Evolutionary conservation across 2,329 filamentous ascomycete genomes (phyloP).

Genomic region (Botrytis paeoniae): DNA sequence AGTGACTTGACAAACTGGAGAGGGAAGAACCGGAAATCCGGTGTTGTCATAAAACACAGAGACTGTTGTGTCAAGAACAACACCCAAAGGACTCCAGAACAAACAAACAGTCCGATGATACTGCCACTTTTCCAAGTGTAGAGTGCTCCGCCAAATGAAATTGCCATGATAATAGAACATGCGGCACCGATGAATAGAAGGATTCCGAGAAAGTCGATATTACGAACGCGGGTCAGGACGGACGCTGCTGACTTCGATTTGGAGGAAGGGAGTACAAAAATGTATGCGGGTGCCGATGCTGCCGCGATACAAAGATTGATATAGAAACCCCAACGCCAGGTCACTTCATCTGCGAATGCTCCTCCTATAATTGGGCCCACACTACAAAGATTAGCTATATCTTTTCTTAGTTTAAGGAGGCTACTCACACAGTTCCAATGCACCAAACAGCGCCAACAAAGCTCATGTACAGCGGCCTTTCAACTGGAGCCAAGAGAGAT

Average conservation of each 20-base stretch:
- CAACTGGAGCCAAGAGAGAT: neutral
- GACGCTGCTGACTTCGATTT: too few relatives aligned
- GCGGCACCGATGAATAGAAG: conserved; percentile 20
- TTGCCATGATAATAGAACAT: conserved; percentile 7
- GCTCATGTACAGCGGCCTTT: conserved; percentile 39
- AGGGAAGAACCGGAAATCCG: conserved; percentile 23
- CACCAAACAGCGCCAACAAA: conserved; percentile 42
- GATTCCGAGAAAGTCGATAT: conserved; percentile 39
- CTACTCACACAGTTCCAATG: conserved; percentile 44
- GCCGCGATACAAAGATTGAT: conserved; percentile 51
- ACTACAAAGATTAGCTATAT: too few relatives aligned
- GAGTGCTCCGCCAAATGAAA: neutral
- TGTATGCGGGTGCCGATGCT: too few relatives aligned
- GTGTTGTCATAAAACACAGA: conserved; percentile 24
- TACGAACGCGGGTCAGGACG: conserved; percentile 20
- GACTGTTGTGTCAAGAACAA: conserved; percentile 23
- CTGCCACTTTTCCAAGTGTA: conserved; percentile 11
- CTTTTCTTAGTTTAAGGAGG: too few relatives aligned
- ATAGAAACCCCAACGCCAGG: conserved; percentile 50
- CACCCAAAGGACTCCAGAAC: conserved; percentile 41
- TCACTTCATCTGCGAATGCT: conserved; percentile 42
- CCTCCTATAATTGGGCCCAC: conserved; percentile 49
- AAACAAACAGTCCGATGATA: conserved; percentile 39
- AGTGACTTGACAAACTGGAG: conserved; percentile 21
- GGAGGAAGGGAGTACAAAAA: too few relatives aligned